phyloP scores from a whole-genome alignment of 805 yeast genomes.

The Jamesozyma piceae region DNA sequence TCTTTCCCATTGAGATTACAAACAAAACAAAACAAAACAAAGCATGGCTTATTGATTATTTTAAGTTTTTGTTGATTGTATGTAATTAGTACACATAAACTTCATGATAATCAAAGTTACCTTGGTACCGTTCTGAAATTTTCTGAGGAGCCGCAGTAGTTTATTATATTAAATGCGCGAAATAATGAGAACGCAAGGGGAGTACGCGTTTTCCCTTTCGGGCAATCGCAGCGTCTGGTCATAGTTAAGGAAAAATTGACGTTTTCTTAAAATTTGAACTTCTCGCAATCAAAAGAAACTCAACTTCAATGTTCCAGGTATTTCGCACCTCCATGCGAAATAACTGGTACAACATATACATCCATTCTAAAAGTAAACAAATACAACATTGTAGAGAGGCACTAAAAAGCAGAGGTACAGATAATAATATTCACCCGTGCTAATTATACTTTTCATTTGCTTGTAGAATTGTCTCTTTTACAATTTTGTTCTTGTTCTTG shows the following conservation, averaged over 20 bases:
- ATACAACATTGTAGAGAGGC: too few species aligned
- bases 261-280: constrained; percentile 12
- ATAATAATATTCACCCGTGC: too few species aligned
- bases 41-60: too few species aligned
- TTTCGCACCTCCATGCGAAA: constrained; percentile 23
- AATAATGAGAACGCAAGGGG: constrained; percentile 8
- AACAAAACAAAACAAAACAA: too few species aligned
- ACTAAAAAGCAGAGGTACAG: too few species aligned
- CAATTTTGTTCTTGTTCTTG: too few species aligned
- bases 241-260: constrained; percentile 15
- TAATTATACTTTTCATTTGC: too few species aligned
- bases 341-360: background rate
- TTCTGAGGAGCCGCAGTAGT: background rate
- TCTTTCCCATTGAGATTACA: too few species aligned
- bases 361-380: background rate
- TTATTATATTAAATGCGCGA: constrained; percentile 1
- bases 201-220: constrained; percentile 12
- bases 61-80: too few species aligned
- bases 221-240: constrained; percentile 17
- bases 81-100: too few species aligned
- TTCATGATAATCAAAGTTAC: too few species aligned
- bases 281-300: constrained; percentile 16
- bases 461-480: too few species aligned
- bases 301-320: constrained; percentile 20
- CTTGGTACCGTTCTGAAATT: background rate